Evolutionary conservation across 306 rosid species (phyloP).

Genomic region (Quercus engelmannii): DNA sequence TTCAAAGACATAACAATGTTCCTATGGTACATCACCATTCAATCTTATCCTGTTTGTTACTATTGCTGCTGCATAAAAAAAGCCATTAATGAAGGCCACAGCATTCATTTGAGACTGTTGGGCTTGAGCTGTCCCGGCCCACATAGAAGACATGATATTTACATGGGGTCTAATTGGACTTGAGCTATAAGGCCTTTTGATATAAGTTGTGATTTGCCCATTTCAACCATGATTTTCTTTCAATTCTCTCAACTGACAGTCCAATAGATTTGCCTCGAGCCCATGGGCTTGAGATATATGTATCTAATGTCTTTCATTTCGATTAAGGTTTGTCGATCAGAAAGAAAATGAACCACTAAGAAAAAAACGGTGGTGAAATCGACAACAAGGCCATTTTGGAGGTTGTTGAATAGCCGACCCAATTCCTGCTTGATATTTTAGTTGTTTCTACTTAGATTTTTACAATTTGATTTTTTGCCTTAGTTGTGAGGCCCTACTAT

Average conservation of each 20-base stretch:
- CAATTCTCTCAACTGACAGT: no score
- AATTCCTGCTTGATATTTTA: conserved; percentile 4
- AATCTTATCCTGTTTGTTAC: not conserved
- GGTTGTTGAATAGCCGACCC: conserved; percentile 2
- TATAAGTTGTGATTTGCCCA: no score
- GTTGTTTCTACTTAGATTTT: not conserved
- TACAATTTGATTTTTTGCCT: conserved; percentile 7
- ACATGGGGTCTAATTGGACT: no score
- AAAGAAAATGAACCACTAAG: not conserved
- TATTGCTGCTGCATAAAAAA: not conserved
- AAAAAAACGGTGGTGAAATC: not conserved
- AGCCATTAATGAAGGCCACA: not conserved
- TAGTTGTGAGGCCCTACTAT: not conserved
- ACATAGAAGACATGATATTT: no score
- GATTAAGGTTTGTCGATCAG: no score
- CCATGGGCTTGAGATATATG: no score
- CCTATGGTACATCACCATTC: not conserved
- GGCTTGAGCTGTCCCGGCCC: not conserved
- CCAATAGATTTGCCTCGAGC: no score
- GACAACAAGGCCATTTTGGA: conserved; percentile 19
- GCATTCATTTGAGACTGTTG: not conserved
- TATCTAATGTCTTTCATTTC: no score
- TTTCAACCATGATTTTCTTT: no score
- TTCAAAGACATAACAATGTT: not conserved
- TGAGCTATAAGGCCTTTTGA: no score